phyloP scores from a whole-genome alignment of 148 eudicot genomes.

The Cornus controversa region DNA sequence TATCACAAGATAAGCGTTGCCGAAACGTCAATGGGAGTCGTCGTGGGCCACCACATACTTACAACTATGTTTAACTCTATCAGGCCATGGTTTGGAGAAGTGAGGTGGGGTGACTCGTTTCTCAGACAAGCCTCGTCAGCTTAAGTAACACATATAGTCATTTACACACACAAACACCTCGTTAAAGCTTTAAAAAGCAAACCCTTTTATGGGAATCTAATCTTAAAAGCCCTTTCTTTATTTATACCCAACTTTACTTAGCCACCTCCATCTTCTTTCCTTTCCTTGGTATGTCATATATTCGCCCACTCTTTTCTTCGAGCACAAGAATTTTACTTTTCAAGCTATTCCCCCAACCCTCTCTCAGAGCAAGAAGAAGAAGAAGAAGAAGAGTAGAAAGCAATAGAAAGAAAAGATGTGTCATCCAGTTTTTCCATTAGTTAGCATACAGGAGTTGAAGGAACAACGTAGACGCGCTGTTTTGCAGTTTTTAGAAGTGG shows the following conservation, averaged over 20 bases:
- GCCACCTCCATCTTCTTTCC: constrained; percentile 15
- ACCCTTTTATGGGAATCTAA: constrained; percentile 18
- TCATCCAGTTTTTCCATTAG: constrained; percentile 12
- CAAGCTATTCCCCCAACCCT: not conserved
- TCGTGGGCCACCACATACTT: not conserved
- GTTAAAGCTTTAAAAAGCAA: constrained; percentile 8
- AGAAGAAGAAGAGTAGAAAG: constrained; percentile 4
- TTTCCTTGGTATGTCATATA: not conserved
- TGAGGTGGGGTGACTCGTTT: constrained; percentile 22
- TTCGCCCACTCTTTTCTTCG: constrained; percentile 7
- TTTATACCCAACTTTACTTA: constrained; percentile 28
- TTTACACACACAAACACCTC: not conserved
- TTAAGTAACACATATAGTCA: not conserved
- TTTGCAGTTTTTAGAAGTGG: constrained; percentile 11
- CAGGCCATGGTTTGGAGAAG: constrained; percentile 5
- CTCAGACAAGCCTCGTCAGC: not conserved
- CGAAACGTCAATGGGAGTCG: too few relatives aligned
- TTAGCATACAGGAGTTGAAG: not conserved
- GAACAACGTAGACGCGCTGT: not conserved
- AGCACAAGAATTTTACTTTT: not conserved
- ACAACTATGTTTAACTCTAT: not conserved
- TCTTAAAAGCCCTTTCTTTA: constrained; percentile 23
- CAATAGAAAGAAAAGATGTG: constrained; percentile 14
- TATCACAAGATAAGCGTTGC: too few relatives aligned
- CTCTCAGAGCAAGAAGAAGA: not conserved